Conservation (phyloP, 2,329 filamentous ascomycete species). For the Clonostachys rosea region DNA sequence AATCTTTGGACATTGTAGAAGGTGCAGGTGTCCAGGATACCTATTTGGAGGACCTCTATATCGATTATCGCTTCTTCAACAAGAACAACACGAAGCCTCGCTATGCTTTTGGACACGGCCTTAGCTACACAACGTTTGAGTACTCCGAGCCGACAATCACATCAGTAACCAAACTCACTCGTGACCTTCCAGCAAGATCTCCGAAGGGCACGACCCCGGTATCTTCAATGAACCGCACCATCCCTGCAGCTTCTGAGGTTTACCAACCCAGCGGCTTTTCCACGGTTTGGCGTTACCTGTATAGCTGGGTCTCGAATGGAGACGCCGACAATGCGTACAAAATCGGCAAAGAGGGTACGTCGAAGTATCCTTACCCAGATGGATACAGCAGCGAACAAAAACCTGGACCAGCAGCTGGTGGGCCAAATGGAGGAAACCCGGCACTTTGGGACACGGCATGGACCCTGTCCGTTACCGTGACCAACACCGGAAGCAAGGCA, state of each 20-base stretch:
- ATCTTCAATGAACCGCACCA: slow-evolving; percentile 39
- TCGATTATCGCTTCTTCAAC: slow-evolving; percentile 90
- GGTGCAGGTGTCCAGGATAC: slow-evolving; percentile 73
- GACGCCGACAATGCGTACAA: slow-evolving; percentile 23
- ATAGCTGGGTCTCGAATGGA: slow-evolving; percentile 54
- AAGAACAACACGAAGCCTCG: slow-evolving; percentile 68
- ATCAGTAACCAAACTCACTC: slow-evolving; percentile 35
- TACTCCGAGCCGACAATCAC: slow-evolving; percentile 47
- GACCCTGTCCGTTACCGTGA: slow-evolving; percentile 36
- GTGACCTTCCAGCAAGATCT: slow-evolving; percentile 23
- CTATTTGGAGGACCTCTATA: slow-evolving; percentile 77
- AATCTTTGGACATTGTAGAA: slow-evolving; percentile 43
- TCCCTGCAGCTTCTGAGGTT: slow-evolving; percentile 49
- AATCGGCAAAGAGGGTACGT: slow-evolving; percentile 26
- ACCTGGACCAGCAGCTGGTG: slow-evolving; percentile 53
- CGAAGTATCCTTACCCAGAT: slow-evolving; percentile 48
- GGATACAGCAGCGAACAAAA: slow-evolving; percentile 55
- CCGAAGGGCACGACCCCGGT: slow-evolving; percentile 24
- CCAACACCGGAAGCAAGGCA: slow-evolving; percentile 42
- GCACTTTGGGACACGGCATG: slow-evolving; percentile 52
- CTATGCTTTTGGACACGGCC: slow-evolving; percentile 82
- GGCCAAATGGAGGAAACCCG: slow-evolving; percentile 65
- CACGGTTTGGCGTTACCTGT: slow-evolving; percentile 61
- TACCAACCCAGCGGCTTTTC: slow-evolving; percentile 56
- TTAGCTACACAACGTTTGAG: slow-evolving; percentile 74